These are phyloP conservation scores for Laetiporus sulphureus DNA, from an alignment of 1,284 basidiomycete species.

Conservation along the genomic window DNA sequence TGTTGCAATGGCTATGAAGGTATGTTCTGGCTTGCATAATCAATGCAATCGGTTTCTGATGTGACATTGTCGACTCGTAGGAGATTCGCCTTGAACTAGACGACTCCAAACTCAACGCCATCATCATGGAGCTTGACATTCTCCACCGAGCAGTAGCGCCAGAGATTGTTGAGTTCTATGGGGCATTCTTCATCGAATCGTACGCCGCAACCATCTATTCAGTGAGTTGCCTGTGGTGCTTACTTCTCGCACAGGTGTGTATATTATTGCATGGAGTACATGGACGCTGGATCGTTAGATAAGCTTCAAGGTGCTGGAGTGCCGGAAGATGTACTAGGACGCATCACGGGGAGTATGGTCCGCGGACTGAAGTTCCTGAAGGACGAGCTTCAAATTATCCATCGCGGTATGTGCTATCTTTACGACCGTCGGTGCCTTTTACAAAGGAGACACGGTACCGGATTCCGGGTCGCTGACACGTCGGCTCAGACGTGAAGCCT, in stretches of 20 bases:
- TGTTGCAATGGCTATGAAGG: slow-evolving; percentile 99
- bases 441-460: background rate
- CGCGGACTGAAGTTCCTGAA: slow-evolving; percentile 94
- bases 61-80: slow-evolving; percentile 34
- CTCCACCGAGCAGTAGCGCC: slow-evolving; percentile 89
- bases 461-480: background rate
- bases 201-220: slow-evolving; percentile 42
- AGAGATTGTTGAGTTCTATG: slow-evolving; percentile 97
- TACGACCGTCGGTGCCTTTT: background rate
- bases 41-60: background rate
- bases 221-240: background rate
- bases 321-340: slow-evolving; percentile 81
- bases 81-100: slow-evolving; percentile 99
- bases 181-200: slow-evolving; percentile 97
- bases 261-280: slow-evolving; percentile 99
- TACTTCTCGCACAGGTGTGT: slow-evolving; percentile 31
- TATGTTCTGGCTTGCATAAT: slow-evolving; percentile 23
- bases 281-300: slow-evolving; percentile 95
- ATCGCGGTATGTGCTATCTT: slow-evolving; percentile 58
- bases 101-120: slow-evolving; percentile 89
- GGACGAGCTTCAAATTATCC: slow-evolving; percentile 95
- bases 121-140: slow-evolving; percentile 98
- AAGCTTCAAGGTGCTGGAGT: slow-evolving; percentile 70
- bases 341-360: slow-evolving; percentile 81
- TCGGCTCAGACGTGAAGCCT: slow-evolving; percentile 80